Percentiles rank a stretch among this genome's conserved stretches.
phyloP scores from a whole-genome alignment of 164 flowering plant species.

The Euptelea pleiosperma region DNA sequence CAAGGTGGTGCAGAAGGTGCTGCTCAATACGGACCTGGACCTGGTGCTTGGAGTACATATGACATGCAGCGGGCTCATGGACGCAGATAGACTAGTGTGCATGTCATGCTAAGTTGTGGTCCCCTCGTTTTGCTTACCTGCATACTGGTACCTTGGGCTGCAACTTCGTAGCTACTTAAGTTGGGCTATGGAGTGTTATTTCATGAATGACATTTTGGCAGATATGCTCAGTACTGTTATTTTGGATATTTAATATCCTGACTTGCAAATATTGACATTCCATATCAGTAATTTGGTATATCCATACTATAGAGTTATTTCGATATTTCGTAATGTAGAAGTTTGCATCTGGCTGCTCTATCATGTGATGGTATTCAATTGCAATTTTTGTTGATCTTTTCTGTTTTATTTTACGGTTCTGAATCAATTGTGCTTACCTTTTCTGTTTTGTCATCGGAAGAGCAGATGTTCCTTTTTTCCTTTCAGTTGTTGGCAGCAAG shows the following conservation, averaged over 20 bases:
- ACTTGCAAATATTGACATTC: conserved; percentile 9
- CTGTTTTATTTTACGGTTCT: no score
- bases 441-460: neutral
- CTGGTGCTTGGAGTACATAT: conserved; percentile 81
- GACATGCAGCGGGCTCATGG: conserved; percentile 82
- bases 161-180: conserved; percentile 27
- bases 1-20: conserved; percentile 63
- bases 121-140: conserved; percentile 14
- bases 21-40: conserved; percentile 67
- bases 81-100: conserved; percentile 47
- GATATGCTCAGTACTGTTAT: conserved; percentile 10
- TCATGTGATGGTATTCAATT: neutral
- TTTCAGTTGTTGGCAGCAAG: conserved; percentile 4
- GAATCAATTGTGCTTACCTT: neutral
- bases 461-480: conserved; percentile 1
- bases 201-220: conserved; percentile 25
- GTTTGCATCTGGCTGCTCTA: neutral
- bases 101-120: conserved; percentile 19
- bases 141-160: conserved; percentile 26
- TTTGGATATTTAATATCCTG: conserved; percentile 10
- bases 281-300: conserved; percentile 8
- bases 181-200: conserved; percentile 25
- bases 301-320: neutral
- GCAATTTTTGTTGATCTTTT: neutral
- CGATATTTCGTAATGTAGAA: neutral